phyloP scores from a whole-genome alignment of 2,329 filamentous ascomycete genomes.

The Berkeleyomyces basicola region DNA sequence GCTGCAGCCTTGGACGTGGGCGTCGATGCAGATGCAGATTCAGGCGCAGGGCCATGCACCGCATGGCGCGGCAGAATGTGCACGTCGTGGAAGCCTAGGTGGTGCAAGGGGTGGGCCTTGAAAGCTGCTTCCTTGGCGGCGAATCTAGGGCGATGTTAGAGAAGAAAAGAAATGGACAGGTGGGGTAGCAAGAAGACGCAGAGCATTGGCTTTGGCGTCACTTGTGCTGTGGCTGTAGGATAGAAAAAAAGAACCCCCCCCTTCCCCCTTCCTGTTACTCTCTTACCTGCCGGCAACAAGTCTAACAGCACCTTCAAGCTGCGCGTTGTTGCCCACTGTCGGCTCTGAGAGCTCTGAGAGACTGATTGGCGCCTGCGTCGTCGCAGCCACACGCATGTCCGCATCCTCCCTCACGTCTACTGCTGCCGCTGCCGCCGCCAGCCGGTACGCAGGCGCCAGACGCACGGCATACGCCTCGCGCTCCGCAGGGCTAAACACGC shows the following conservation, averaged over 20 bases:
- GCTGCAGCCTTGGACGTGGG: background rate
- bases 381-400: background rate
- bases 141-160: conserved; percentile 28
- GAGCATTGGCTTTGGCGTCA: background rate
- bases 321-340: background rate
- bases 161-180: background rate
- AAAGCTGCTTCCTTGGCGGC: conserved; percentile 62
- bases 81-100: conserved; percentile 46
- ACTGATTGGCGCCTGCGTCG: too few relatives aligned
- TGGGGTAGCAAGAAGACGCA: background rate
- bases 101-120: conserved; percentile 48
- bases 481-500: conserved; percentile 31
- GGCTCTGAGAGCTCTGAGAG: background rate
- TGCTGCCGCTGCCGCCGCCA: background rate
- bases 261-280: too few relatives aligned
- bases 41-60: background rate
- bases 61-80: conserved; percentile 21
- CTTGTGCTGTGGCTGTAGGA: background rate
- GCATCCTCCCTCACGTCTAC: background rate
- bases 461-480: conserved; percentile 13
- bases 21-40: background rate
- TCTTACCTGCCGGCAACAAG: conserved; percentile 24
- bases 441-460: conserved; percentile 5
- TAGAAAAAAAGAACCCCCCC: background rate
- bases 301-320: conserved; percentile 16